Percentiles rank a stretch among this genome's conserved stretches.
Evolutionary conservation across 1,284 basidiomycete genomes (phyloP).

Genomic region (Trichosporon ovoides): DNA sequence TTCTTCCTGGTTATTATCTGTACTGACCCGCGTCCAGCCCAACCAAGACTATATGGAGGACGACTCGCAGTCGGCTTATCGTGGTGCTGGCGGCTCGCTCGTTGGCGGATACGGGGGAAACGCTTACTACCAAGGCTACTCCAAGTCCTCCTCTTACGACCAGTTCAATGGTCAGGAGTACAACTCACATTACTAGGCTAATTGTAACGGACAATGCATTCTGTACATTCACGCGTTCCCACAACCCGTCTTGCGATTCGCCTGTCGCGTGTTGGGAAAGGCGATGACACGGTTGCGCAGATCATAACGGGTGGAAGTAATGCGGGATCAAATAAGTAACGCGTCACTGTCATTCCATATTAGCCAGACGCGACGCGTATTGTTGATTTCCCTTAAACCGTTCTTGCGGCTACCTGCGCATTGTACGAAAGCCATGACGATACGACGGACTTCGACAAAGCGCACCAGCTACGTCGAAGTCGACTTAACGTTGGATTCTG

Average conservation of each 20-base stretch:
- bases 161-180: conserved; percentile 20
- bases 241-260: too few relatives aligned
- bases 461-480: conserved; percentile 8
- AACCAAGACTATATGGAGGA: conserved; percentile 58
- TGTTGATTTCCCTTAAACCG: not conserved
- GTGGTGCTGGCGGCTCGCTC: conserved; percentile 55
- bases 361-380: not conserved
- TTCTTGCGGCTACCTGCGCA: not conserved
- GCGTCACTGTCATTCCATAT: not conserved
- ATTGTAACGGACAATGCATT: conserved; percentile 1
- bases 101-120: conserved; percentile 72
- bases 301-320: too few relatives aligned
- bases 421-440: not conserved
- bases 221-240: conserved; percentile 5
- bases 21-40: conserved; percentile 23
- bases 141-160: conserved; percentile 18
- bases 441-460: not conserved
- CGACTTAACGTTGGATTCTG: conserved; percentile 26
- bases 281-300: too few relatives aligned
- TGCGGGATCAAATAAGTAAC: not conserved
- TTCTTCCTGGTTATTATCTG: conserved; percentile 5
- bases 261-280: too few relatives aligned
- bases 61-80: conserved; percentile 58
- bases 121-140: conserved; percentile 40
- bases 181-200: conserved; percentile 20